Conservation (phyloP, 345 rosid genomes). For the Sapria himalayana region DNA sequence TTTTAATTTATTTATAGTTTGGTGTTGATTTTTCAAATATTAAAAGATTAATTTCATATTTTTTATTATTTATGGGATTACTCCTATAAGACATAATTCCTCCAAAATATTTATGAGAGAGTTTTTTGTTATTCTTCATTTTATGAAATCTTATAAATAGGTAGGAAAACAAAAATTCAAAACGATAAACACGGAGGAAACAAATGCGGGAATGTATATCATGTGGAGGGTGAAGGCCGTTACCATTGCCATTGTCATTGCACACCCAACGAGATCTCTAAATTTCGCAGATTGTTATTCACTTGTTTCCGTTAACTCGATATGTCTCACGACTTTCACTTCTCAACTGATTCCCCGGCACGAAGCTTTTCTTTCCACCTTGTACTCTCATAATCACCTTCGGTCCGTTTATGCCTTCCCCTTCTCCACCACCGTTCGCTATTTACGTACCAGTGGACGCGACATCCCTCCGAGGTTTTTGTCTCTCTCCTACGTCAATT, state of each 20-base stretch:
- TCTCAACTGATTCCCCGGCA: conserved; percentile 7
- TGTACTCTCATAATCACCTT: background rate
- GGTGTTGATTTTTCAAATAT: too few species aligned
- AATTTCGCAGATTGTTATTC: conserved; percentile 12
- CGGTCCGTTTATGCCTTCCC: conserved; percentile 9
- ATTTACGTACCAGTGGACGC: conserved; percentile 24
- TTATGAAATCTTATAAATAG: too few species aligned
- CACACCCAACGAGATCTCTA: conserved; percentile 14
- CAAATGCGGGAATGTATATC: background rate
- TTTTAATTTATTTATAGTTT: too few species aligned
- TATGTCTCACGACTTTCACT: conserved; percentile 7
- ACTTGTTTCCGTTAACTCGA: conserved; percentile 3
- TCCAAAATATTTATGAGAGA: too few species aligned
- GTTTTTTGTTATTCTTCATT: too few species aligned
- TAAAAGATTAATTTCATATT: too few species aligned
- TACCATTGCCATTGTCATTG: too few species aligned
- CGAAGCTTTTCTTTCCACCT: conserved; percentile 2
- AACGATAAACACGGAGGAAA: background rate
- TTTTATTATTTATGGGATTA: too few species aligned
- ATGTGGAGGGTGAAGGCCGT: conserved; percentile 11
- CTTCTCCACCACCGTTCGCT: conserved; percentile 19
- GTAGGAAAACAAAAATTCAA: too few species aligned
- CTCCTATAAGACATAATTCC: too few species aligned
- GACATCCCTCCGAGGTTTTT: conserved; percentile 14
- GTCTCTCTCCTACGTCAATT: background rate